Conservation (phyloP, 768 basidiomycete species). For the Lactarius akahatsu region DNA sequence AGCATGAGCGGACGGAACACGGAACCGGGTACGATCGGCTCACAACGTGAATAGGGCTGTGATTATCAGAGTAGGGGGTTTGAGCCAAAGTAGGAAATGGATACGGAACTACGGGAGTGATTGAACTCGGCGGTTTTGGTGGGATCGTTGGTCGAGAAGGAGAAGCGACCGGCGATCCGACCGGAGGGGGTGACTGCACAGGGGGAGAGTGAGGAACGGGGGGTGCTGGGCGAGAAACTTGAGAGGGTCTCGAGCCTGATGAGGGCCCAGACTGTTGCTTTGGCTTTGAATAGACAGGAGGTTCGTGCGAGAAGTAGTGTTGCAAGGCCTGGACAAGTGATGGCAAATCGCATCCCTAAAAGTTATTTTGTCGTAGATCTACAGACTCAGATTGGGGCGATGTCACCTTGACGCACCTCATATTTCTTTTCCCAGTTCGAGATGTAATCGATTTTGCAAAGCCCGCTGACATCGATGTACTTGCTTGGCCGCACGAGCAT, state of each 20-base stretch:
- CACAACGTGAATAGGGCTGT: slow-evolving; percentile 20
- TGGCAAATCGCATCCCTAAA: slow-evolving; percentile 73
- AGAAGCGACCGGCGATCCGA: slow-evolving; percentile 25
- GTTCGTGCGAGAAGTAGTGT: slow-evolving; percentile 76
- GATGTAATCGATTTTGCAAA: slow-evolving; percentile 66
- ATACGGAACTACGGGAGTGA: slow-evolving; percentile 13
- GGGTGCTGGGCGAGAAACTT: slow-evolving; percentile 31
- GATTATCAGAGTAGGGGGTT: slow-evolving; percentile 12
- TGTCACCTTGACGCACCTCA: slow-evolving; percentile 58
- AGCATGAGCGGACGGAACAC: slow-evolving; percentile 26
- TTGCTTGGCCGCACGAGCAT: slow-evolving; percentile 83
- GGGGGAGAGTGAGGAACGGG: slow-evolving; percentile 26
- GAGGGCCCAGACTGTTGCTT: slow-evolving; percentile 36
- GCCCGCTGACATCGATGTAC: slow-evolving; percentile 78
- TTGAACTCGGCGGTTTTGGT: slow-evolving; percentile 17
- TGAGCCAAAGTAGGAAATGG: slow-evolving; percentile 5
- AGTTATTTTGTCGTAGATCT: slow-evolving; percentile 23
- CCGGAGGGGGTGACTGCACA: slow-evolving; percentile 18
- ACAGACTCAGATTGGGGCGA: slow-evolving; percentile 26
- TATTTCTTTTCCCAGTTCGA: slow-evolving; percentile 77
- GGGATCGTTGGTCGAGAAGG: slow-evolving; percentile 31
- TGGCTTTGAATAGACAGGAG: slow-evolving; percentile 89
- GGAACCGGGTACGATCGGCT: slow-evolving; percentile 17
- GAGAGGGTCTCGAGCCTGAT: slow-evolving; percentile 26
- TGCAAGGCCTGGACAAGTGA: slow-evolving; percentile 76